These are phyloP conservation scores for Phytopythium delawarense DNA, from an alignment of 352 stramenopile genomes.

Conservation along the genomic window DNA sequence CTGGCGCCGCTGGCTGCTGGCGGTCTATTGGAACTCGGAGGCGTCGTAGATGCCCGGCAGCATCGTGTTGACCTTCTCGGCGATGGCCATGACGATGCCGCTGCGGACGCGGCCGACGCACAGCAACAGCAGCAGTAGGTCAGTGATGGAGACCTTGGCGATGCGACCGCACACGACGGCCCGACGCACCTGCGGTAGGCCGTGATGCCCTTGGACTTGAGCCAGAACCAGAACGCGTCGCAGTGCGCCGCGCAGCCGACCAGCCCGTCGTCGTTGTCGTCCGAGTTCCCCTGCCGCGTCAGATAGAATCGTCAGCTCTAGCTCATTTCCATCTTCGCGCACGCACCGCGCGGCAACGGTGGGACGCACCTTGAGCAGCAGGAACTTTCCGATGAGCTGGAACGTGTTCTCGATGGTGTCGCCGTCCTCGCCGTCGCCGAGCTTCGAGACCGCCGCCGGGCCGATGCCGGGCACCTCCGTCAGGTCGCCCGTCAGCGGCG, in stretches of 20 bases:
- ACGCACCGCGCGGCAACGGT: not conserved
- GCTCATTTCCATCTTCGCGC: too few species aligned
- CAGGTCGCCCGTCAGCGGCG: conserved; percentile 89
- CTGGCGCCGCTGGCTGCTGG: not conserved
- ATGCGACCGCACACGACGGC: not conserved
- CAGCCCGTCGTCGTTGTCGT: conserved; percentile 85
- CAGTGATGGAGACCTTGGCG: too few species aligned
- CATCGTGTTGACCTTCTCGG: conserved; percentile 97
- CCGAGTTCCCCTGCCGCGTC: conserved; percentile 53
- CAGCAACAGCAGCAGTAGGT: too few species aligned
- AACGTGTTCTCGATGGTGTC: conserved; percentile 96
- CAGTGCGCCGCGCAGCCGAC: conserved; percentile 94
- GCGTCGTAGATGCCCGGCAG: conserved; percentile 96
- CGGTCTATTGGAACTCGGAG: conserved; percentile 88
- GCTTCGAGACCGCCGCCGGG: conserved; percentile 83
- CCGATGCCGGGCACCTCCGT: conserved; percentile 95
- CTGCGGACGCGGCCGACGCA: conserved; percentile 23
- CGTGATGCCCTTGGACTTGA: conserved; percentile 94
- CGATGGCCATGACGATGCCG: conserved; percentile 96
- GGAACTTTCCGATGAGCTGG: conserved; percentile 96
- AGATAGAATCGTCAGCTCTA: too few species aligned
- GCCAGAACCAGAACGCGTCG: conserved; percentile 96
- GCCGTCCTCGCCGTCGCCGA: conserved; percentile 72
- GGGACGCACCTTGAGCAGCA: conserved; percentile 71
- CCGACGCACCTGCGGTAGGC: conserved; percentile 83